Evolutionary conservation across 495 filamentous ascomycete species (phyloP), one percentile per base, ranked within the genome.

Genomic region (Glonium stellatum): DNA sequence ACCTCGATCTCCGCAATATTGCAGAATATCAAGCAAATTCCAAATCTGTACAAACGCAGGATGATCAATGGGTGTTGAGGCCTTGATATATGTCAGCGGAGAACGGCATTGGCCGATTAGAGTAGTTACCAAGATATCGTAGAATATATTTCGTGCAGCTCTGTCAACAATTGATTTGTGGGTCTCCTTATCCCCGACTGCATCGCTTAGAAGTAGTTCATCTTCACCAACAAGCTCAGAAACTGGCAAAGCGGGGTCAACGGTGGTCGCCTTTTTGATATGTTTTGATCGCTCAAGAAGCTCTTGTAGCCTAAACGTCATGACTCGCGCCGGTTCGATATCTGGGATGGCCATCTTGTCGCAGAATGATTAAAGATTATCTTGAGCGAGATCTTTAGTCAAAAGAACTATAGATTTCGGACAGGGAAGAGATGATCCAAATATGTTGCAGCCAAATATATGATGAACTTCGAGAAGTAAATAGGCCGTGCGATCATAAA

Each of bases 21-120:
- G 85, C 9, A 96, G 78, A 42, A 96, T 84, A 71, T 99, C 93
- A 53, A 99, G 81, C 15, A 99, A 79, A 68, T 96, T 92, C 90
- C 91, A 97, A 50, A 97, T 82, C 54, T 84, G 76, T 48, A 89
- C 85, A 63, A 96, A 95, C 0, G 77, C 72, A 47, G 85, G 86
- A 22, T 87, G 81, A 42, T 87, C 79, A 60, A 95, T 95, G 19
- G 53, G 34, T 27, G 49, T 68, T 1, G 64, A 67, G 21, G 55
- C 69, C 66, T 73, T 48, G 2, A 5, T 54, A 36, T 25, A 18
- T 25, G 22, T 61, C 47, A 59, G 59, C 41, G 15, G 18, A 1
- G 9, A 19, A 23, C 15, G 55, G n/a, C 37, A 34, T 22, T 49
- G 10, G 18, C 9, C 21, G n/a, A 4, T 19, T 22, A 27, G 4